Percentiles rank a stretch among this genome's conserved stretches.
Conservation (phyloP, 768 basidiomycete genomes). For the Pleurotus salmoneostramineus region DNA sequence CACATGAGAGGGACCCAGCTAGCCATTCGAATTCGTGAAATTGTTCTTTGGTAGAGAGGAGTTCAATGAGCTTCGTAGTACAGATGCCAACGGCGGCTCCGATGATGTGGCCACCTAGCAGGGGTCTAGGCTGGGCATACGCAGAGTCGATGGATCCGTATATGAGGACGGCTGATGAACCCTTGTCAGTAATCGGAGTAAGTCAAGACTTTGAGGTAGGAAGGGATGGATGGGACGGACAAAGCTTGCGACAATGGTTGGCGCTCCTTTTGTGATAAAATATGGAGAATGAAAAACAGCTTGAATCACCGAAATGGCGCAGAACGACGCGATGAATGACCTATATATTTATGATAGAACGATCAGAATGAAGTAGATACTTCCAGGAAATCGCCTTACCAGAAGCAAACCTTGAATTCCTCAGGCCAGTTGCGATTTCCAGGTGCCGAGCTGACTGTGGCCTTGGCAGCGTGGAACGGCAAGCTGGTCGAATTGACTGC, state of each 20-base stretch:
- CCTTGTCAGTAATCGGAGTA: conserved; percentile 24
- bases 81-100: conserved; percentile 44
- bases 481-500: too few relatives aligned
- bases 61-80: conserved; percentile 47
- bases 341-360: too few relatives aligned
- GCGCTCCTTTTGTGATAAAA: conserved; percentile 41
- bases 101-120: conserved; percentile 49
- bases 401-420: too few relatives aligned
- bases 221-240: conserved; percentile 22
- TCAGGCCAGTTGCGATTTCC: too few relatives aligned
- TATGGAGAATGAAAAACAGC: conserved; percentile 47
- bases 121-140: conserved; percentile 47
- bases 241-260: conserved; percentile 43
- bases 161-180: conserved; percentile 50
- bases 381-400: too few relatives aligned
- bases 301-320: conserved; percentile 45
- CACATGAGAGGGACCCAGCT: conserved; percentile 40
- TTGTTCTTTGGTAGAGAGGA: conserved; percentile 36
- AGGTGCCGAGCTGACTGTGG: too few relatives aligned
- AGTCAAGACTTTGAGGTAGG: not conserved
- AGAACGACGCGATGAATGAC: conserved; percentile 21
- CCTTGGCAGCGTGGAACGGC: too few relatives aligned
- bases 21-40: conserved; percentile 47
- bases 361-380: too few relatives aligned
- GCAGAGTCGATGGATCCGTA: conserved; percentile 52